These are phyloP conservation scores for Umbilicus rupestris DNA, from an alignment of 164 flowering plant genomes.

Conservation along the genomic window DNA sequence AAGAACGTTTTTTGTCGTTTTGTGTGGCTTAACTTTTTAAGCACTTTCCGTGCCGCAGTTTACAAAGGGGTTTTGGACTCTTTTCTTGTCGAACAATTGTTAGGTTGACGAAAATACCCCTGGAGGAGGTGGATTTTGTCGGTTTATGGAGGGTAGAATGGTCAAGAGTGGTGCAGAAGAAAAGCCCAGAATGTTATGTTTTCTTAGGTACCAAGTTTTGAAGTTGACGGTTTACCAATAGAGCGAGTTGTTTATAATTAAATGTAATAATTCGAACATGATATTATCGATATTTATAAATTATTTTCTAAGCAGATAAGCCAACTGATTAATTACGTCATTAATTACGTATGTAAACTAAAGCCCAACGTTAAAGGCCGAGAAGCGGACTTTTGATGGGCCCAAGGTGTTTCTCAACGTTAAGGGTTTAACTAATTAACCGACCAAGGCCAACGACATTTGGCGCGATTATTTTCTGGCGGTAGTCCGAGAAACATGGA, in stretches of 20 bases:
- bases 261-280: no score
- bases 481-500: constrained; percentile 1
- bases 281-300: no score
- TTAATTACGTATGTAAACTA: no score
- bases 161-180: not conserved
- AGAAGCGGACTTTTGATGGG: no score
- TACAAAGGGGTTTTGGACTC: not conserved
- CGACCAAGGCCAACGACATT: not conserved
- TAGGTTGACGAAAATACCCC: not conserved
- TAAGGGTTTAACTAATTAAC: no score
- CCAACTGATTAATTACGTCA: no score
- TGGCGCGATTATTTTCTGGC: constrained; percentile 8
- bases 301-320: no score
- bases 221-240: no score
- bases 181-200: not conserved
- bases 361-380: no score
- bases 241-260: no score
- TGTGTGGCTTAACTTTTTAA: not conserved
- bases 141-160: not conserved
- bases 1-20: not conserved
- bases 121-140: not conserved
- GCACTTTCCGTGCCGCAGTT: constrained; percentile 7
- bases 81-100: not conserved
- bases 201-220: not conserved
- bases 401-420: no score